Base-by-base conservation (phyloP, 345 rosid species). In the Camelina laxa region DNA sequence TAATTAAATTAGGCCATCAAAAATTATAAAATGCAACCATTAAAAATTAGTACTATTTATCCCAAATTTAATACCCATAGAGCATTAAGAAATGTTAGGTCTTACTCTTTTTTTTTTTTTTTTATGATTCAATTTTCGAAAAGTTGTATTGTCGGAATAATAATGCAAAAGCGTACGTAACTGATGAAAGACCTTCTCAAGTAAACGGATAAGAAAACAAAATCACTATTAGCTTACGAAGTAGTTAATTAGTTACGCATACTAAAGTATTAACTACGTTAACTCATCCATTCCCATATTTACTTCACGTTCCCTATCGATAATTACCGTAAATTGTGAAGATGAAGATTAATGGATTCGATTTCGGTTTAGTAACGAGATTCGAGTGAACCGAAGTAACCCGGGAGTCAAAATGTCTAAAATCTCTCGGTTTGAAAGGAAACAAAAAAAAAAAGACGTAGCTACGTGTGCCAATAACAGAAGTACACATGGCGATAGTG, bases 51-150 rank as follows among this genome's bases (percentile, higher is more conserved):
- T 47, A 12, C 13, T 45, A 16, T 65, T 50, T 56, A 16, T 15
- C 49, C 19, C 27, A 35, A 30, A 10, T 56, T 5, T n/a, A 13
- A 39, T 39, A 11, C 14, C 14, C 14, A 35, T 2, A 33, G 36
- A 6, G 44, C 15, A 39, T 14, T 14, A 80, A 86, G 30, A 45
- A 45, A 71, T 35, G 59, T 15, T 39, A 84, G 86, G 24, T 66
- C 50, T 35, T 35, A 45, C 3, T 33, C 59, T 54, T 71, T 79
- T 83, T 33, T 63, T 54, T 71, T 79, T 83, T 21, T 81, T 82
- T 67, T 76, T 73, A 80, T 45, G 85, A 86, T 89, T 84, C 68
- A 62, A 38, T 75, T 65, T 70, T 67, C 60, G 53, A 41, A 24
- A 45, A 70, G 30, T 38, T 56, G 47, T 76, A 50, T 57, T 1